Evolutionary conservation across 768 basidiomycete genomes (phyloP).

Genomic region (Collybia sordida): DNA sequence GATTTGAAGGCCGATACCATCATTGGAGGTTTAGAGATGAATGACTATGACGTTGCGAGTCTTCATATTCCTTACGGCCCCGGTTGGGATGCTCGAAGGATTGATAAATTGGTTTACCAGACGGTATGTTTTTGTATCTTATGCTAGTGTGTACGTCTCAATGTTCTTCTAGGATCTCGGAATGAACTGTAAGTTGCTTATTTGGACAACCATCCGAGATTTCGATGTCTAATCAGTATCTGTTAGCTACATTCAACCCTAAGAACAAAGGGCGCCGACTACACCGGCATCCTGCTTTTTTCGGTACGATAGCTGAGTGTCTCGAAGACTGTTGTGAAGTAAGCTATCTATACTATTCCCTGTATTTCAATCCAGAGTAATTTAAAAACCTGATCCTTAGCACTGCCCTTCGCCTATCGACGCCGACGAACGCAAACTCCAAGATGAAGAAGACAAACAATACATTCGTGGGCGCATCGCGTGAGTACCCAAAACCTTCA

Average conservation of each 20-base stretch:
- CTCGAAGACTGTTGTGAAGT: conserved; percentile 68
- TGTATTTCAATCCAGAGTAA: background rate
- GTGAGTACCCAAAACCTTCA: conserved; percentile 36
- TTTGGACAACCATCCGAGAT: too few species aligned
- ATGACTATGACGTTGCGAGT: conserved; percentile 53
- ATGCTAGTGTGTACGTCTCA: background rate
- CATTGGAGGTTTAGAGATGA: conserved; percentile 49
- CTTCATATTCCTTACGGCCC: conserved; percentile 64
- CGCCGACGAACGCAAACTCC: conserved; percentile 52
- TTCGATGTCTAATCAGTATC: background rate
- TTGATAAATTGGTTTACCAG: conserved; percentile 57
- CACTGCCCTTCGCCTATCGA: conserved; percentile 54
- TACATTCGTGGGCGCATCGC: conserved; percentile 56
- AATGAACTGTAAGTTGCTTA: conserved; percentile 47
- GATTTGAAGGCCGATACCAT: conserved; percentile 49
- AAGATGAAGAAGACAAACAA: conserved; percentile 49
- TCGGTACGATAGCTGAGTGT: conserved; percentile 56
- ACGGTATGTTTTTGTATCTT: conserved; percentile 35
- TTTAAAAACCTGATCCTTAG: conserved; percentile 25
- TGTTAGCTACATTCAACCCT: conserved; percentile 56
- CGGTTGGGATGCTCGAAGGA: conserved; percentile 54
- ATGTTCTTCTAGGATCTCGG: conserved; percentile 45
- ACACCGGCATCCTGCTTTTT: conserved; percentile 65
- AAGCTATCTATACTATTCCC: background rate
- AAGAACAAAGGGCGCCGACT: conserved; percentile 60